A percentile compares a stretch with the other conserved stretches of the same genome.
phyloP scores from a whole-genome alignment of 2,329 filamentous ascomycete species.

The Diaporthe nobilis region DNA sequence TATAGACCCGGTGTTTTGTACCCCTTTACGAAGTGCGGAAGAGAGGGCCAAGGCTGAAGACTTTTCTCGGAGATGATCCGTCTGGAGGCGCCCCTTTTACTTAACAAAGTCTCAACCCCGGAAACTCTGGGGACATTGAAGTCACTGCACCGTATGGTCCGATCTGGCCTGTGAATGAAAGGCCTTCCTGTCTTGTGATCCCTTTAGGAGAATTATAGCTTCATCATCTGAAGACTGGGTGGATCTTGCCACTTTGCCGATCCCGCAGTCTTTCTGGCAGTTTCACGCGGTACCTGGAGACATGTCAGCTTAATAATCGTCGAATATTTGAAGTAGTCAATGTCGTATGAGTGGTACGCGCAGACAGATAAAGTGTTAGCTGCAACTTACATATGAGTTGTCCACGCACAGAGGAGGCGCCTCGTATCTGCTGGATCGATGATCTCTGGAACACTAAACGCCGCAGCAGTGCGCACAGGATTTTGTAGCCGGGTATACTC shows the following conservation, averaged over 20 bases:
- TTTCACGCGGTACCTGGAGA: slow-evolving; percentile 32
- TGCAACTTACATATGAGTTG: slow-evolving; percentile 61
- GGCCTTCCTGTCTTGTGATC: not conserved
- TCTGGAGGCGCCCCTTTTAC: not conserved
- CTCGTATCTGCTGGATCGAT: slow-evolving; percentile 74
- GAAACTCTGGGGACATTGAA: not conserved
- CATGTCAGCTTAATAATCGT: not conserved
- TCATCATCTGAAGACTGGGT: slow-evolving; percentile 29
- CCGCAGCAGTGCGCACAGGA: slow-evolving; percentile 74
- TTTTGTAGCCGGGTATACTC: slow-evolving; percentile 75
- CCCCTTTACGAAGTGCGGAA: not conserved
- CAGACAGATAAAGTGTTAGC: not conserved
- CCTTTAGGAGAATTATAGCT: not conserved
- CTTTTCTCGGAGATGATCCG: slow-evolving; percentile 21
- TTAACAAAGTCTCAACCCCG: not conserved
- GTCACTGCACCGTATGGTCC: not conserved
- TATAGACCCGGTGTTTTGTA: slow-evolving; percentile 15
- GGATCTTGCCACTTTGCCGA: slow-evolving; percentile 29
- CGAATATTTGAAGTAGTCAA: not conserved
- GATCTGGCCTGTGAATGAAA: no score
- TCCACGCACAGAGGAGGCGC: slow-evolving; percentile 68
- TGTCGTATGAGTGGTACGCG: not conserved
- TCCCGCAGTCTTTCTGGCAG: slow-evolving; percentile 32
- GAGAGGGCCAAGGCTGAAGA: not conserved
- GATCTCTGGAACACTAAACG: slow-evolving; percentile 75